Percentiles rank a stretch among this genome's conserved stretches.
These are phyloP conservation scores for Alternaria angustiovoidea DNA, from an alignment of 2,329 filamentous ascomycete genomes.

Conservation along the genomic window DNA sequence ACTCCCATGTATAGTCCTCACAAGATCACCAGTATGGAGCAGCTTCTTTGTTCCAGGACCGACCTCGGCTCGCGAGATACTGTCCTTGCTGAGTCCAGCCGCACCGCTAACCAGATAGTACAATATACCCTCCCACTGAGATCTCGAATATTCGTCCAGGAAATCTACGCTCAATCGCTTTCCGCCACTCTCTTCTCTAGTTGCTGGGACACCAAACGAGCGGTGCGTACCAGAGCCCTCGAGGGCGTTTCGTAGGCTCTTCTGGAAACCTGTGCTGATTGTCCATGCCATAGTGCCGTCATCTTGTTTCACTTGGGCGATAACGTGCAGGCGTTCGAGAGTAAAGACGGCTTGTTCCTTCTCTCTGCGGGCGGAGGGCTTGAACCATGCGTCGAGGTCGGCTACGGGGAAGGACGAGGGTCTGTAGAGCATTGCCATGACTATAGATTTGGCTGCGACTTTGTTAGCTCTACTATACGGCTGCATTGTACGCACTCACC, in stretches of 20 bases:
- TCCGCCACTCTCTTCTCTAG: slow-evolving; percentile 66
- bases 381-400: slow-evolving; percentile 87
- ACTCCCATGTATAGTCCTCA: slow-evolving; percentile 65
- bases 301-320: slow-evolving; percentile 63
- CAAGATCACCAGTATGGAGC: slow-evolving; percentile 80
- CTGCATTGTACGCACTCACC: slow-evolving; percentile 60
- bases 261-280: slow-evolving; percentile 82
- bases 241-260: slow-evolving; percentile 83
- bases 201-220: slow-evolving; percentile 89
- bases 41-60: slow-evolving; percentile 78
- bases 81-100: slow-evolving; percentile 49
- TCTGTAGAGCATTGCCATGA: slow-evolving; percentile 95
- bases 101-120: slow-evolving; percentile 92
- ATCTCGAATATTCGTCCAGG: slow-evolving; percentile 84
- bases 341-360: slow-evolving; percentile 85
- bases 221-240: slow-evolving; percentile 85
- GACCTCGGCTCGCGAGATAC: slow-evolving; percentile 59
- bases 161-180: slow-evolving; percentile 72
- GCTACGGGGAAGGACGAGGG: slow-evolving; percentile 78
- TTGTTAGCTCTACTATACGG: slow-evolving; percentile 5
- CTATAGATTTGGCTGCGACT: slow-evolving; percentile 82
- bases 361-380: slow-evolving; percentile 73
- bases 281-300: slow-evolving; percentile 75
- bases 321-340: slow-evolving; percentile 85
- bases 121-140: slow-evolving; percentile 94